Evolutionary conservation across 2,329 filamentous ascomycete genomes (phyloP).

Genomic region (Neonectria magnoliae): DNA sequence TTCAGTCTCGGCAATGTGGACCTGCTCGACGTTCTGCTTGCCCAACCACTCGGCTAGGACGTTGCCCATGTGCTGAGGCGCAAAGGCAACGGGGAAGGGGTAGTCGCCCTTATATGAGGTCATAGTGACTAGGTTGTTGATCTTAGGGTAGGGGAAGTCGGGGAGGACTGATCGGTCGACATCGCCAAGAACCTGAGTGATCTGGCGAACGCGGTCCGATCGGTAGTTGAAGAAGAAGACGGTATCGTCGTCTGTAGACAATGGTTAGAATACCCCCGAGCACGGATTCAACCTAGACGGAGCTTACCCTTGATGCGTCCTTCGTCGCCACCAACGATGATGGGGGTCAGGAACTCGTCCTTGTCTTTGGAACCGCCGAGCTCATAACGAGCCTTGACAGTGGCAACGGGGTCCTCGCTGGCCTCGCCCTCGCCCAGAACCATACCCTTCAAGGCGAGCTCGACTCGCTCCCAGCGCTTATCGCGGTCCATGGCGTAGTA

Average conservation of each 20-base stretch:
- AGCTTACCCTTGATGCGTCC: constrained; percentile 80
- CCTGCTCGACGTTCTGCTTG: constrained; percentile 90
- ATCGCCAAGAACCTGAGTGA: constrained; percentile 92
- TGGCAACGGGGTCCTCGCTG: constrained; percentile 83
- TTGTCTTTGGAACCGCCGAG: constrained; percentile 75
- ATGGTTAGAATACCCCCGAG: constrained; percentile 14
- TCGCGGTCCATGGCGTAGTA: constrained; percentile 99
- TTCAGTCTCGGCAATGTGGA: constrained; percentile 97
- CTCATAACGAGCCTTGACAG: constrained; percentile 88
- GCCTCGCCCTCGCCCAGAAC: constrained; percentile 88
- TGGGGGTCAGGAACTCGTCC: constrained; percentile 98
- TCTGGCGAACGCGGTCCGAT: constrained; percentile 95
- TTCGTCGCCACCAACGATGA: constrained; percentile 90
- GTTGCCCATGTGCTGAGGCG: constrained; percentile 95
- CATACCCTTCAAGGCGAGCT: constrained; percentile 88
- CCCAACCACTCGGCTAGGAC: constrained; percentile 97
- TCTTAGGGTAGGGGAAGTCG: constrained; percentile 93
- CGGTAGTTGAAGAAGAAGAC: constrained; percentile 99
- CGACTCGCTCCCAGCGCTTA: constrained; percentile 97
- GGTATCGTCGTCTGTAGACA: constrained; percentile 78
- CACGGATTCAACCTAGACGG: neutral
- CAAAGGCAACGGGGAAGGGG: constrained; percentile 90
- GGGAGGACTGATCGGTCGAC: constrained; percentile 90
- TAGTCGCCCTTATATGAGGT: constrained; percentile 98
- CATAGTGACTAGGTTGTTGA: constrained; percentile 90